These are phyloP conservation scores for Fragaria nilgerrensis DNA, from an alignment of 306 rosid genomes.

Conservation along the genomic window DNA sequence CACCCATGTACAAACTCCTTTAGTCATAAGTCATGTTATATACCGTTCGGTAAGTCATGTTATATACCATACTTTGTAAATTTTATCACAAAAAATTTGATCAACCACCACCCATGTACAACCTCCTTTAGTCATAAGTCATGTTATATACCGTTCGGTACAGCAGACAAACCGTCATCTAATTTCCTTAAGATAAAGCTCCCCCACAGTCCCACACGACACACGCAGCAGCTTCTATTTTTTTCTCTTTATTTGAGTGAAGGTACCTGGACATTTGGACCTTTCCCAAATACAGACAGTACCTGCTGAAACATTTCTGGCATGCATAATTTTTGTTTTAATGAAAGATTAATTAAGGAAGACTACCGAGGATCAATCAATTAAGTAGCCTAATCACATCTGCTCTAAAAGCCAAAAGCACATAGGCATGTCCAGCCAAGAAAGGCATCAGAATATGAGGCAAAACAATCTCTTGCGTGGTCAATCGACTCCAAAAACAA, in stretches of 20 bases:
- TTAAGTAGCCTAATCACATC: not conserved
- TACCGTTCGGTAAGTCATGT: too few species aligned
- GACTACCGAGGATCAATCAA: not conserved
- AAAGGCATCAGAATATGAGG: too few species aligned
- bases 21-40: too few species aligned
- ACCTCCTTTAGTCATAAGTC: too few species aligned
- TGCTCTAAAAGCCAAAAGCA: not conserved
- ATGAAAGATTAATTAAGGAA: not conserved
- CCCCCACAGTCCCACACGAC: not conserved
- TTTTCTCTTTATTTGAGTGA: not conserved
- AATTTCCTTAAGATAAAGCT: not conserved
- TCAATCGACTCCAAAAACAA: not conserved
- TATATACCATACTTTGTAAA: too few species aligned
- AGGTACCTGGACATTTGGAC: not conserved
- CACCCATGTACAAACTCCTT: too few species aligned
- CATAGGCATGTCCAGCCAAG: not conserved
- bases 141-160: too few species aligned
- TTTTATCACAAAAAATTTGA: too few species aligned
- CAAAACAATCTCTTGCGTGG: not conserved
- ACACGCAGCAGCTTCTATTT: not conserved
- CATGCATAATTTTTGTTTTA: not conserved
- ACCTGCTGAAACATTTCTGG: not conserved
- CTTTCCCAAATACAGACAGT: not conserved
- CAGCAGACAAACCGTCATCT: too few species aligned
- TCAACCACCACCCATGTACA: too few species aligned